Base-by-base conservation (phyloP, 768 basidiomycete genomes). In the Termitomyces sp. region DNA sequence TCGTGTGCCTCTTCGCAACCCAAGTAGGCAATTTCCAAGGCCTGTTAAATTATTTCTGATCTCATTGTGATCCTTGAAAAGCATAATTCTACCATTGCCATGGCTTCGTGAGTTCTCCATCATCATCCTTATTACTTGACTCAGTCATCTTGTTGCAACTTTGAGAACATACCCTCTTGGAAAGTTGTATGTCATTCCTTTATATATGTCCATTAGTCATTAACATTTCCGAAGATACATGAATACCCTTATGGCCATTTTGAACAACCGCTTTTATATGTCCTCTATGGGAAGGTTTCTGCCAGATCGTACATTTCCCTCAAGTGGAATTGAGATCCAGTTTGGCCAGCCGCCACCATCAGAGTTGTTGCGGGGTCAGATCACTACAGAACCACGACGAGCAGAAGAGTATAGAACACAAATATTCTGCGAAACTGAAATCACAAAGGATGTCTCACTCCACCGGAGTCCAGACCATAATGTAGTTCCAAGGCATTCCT, bases 121-220 rank as follows among this genome's bases (percentile, higher is more conserved):
- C 7, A 30, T 41, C 22, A n/a, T 38, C 17, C 5, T 5, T 15
- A 6, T 19, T 8, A 19, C 11, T 6, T 4, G 5, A 8, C 26
- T 17, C 17, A 34, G 2, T 21, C 8, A 0, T 28, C 10, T n/a
- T 14, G 28, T 21, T 24, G 22, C 10, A 14, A 21, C 41, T 41
- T 26, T 17, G 14, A 58, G 57, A 5, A 48, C 48, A n/a, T 54
- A 54, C 21, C 48, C 57, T 3, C 48, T 58, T 8, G 57, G 57
- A 40, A 35, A 35, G 34, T 14, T 35, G 34, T 35, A 5, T 14
- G 34, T 35, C 14, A 35, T 35, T 35, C 34, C 14, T 35, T 14
- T 35, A 35, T 1, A 0, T n/a, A n/a, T n/a, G 3, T 14, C 3
- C 2, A 32, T 10, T 14, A 35, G 34, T 35, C 1, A 35, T 15